Evolutionary conservation across 2,329 filamentous ascomycete species (phyloP), one percentile per base, ranked within the genome.

Genomic region (Epichloe sibirici): DNA sequence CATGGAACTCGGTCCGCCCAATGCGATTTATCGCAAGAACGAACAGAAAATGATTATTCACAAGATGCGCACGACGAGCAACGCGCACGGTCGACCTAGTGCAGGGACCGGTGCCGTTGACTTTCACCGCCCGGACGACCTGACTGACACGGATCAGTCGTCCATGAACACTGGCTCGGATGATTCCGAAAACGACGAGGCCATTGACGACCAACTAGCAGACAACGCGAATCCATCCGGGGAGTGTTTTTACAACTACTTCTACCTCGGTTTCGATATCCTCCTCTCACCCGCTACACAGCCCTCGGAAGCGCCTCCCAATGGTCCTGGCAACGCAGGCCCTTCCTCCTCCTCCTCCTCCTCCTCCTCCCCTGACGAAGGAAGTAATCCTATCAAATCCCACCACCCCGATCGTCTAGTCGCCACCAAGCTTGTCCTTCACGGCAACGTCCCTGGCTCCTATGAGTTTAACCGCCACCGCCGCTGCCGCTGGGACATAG

Each of bases 241-340:
- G 4, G 88, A 94, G 64, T 90, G 85, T 58, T 98, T 97, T 66
- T 96, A 93, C 70, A 97, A 97, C 66, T 98, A 98, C 66, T 98
- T 96, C 65, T 86, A 91, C 58, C 84, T 95, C 56, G 93, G 93
- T 2, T 94, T 98, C 63, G 93, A 98, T 66, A 79, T 96, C 9
- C 76, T 97, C 5, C 79, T 98, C n/a, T 95, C 91, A 0, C 82
- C 83, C 34, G 85, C 88, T 0, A 81, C 80, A 0, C 65, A 76
- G 5, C 74, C 85, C 4, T 87, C 85, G 0, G 79, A 79, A 23
- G 72, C 74, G 6, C 83, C 86, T 0, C 85, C 12, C 71, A 31
- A 3, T 23, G 23, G 47, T 31, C 57, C 56, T 12, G 39, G 17
- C 17, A 49, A 50, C 35, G 55, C 34, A 13, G 31, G 17, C 31